Percentiles rank a stretch among this genome's conserved stretches.
These are phyloP conservation scores for Torulaspora indica DNA, from an alignment of 805 yeast genomes.

Conservation along the genomic window DNA sequence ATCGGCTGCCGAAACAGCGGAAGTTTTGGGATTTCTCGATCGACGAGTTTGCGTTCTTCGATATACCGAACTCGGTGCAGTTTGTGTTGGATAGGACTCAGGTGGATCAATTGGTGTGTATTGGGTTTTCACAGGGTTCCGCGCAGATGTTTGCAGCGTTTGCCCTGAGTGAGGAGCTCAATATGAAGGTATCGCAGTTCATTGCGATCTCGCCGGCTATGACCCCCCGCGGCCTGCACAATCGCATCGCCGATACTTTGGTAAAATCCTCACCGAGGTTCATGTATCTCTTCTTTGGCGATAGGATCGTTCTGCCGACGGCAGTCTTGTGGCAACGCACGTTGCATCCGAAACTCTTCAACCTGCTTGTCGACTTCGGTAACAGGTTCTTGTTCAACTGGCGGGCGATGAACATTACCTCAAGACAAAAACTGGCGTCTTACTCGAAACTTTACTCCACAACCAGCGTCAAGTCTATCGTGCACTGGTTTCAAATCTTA, in stretches of 20 bases:
- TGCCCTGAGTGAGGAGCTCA: slow-evolving; percentile 59
- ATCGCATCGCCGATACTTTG: slow-evolving; percentile 68
- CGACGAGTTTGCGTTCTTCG: slow-evolving; percentile 88
- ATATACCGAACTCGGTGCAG: slow-evolving; percentile 79
- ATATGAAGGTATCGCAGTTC: slow-evolving; percentile 50
- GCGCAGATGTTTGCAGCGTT: slow-evolving; percentile 89
- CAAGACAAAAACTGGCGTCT: slow-evolving; percentile 68
- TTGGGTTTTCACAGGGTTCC: slow-evolving; percentile 92
- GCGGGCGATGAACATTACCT: slow-evolving; percentile 66
- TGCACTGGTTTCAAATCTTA: slow-evolving; percentile 95
- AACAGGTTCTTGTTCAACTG: slow-evolving; percentile 71
- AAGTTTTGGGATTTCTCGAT: slow-evolving; percentile 85
- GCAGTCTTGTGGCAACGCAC: slow-evolving; percentile 71
- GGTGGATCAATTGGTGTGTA: slow-evolving; percentile 49
- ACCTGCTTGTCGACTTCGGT: slow-evolving; percentile 60
- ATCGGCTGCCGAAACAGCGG: slow-evolving; percentile 38
- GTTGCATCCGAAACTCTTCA: slow-evolving; percentile 31
- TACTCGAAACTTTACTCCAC: slow-evolving; percentile 87
- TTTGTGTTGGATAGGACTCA: slow-evolving; percentile 57
- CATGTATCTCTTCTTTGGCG: slow-evolving; percentile 67
- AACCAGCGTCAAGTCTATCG: slow-evolving; percentile 85
- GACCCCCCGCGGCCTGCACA: slow-evolving; percentile 80
- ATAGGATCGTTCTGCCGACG: slow-evolving; percentile 66
- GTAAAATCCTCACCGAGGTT: slow-evolving; percentile 72
- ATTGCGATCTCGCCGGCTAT: slow-evolving; percentile 92